Conservation (phyloP, 2,329 filamentous ascomycete genomes). For the Pseudogymnoascus sp. region DNA sequence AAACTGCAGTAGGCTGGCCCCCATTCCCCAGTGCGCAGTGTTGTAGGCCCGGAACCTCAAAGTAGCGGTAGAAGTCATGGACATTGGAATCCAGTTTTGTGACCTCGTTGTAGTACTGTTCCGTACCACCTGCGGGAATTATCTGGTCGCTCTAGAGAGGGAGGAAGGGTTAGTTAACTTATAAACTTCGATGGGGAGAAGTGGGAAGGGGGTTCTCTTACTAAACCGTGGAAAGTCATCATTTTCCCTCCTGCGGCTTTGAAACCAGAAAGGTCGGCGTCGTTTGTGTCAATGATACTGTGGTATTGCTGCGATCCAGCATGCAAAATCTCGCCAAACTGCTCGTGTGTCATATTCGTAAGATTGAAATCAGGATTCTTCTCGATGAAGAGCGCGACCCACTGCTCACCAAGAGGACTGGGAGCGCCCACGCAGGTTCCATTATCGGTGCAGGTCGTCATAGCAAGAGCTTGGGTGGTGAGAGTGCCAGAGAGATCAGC, state of each 20-base stretch:
- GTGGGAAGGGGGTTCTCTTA: not conserved
- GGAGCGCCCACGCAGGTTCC: not conserved
- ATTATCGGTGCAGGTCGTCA: not conserved
- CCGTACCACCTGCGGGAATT: conserved; percentile 11
- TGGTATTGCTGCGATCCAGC: conserved; percentile 10
- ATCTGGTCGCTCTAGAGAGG: conserved; percentile 11
- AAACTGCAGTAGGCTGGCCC: conserved; percentile 20
- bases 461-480: not conserved
- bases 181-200: not conserved
- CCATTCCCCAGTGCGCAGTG: conserved; percentile 28
- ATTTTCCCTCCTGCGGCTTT: conserved; percentile 12
- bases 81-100: conserved; percentile 16
- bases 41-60: conserved; percentile 25
- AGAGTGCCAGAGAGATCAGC: not conserved
- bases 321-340: conserved; percentile 7
- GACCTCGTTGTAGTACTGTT: conserved; percentile 24
- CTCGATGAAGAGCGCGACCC: conserved; percentile 12
- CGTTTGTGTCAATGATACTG: conserved; percentile 10
- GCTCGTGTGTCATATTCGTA: conserved; percentile 9
- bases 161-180: not conserved
- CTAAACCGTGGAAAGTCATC: conserved; percentile 15
- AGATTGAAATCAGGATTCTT: conserved; percentile 13
- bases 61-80: conserved; percentile 28
- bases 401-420: not conserved
- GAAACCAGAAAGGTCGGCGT: conserved; percentile 14